Conservation (phyloP, 2,329 filamentous ascomycete genomes). For the Aureobasidium melanogenum region DNA sequence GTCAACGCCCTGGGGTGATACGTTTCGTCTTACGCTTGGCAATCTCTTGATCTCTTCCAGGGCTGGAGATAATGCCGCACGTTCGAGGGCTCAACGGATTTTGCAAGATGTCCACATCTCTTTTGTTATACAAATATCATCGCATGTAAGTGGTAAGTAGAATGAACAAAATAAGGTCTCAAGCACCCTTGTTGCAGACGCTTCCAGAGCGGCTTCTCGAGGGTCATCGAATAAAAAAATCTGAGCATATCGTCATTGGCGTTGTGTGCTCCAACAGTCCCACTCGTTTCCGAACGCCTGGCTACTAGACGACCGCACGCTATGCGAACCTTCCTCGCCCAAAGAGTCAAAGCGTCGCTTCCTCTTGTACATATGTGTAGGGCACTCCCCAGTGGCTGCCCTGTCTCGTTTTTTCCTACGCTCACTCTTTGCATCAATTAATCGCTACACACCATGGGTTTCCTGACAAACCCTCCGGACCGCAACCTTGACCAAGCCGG, state of each 20-base stretch:
- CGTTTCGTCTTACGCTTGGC: conserved; percentile 4
- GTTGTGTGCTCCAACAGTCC: neutral
- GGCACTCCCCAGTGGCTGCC: neutral
- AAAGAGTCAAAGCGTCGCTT: conserved; percentile 2
- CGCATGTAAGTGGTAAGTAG: neutral
- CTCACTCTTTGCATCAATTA: neutral
- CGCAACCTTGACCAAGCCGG: conserved; percentile 10
- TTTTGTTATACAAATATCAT: neutral
- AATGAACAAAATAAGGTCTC: neutral
- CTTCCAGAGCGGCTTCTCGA: neutral
- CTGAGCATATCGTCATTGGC: neutral
- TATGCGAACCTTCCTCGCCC: conserved; percentile 3
- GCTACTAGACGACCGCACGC: neutral
- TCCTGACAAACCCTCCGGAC: conserved; percentile 6
- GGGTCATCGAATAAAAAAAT: neutral
- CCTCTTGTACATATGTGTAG: neutral
- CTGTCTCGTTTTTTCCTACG: neutral
- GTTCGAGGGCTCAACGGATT: neutral
- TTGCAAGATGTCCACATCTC: neutral
- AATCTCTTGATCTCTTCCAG: neutral
- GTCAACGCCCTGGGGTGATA: neutral
- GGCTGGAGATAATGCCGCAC: neutral
- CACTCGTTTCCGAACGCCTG: conserved; percentile 1
- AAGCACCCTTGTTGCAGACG: neutral
- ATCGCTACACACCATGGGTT: neutral